A percentile compares a stretch with the other conserved stretches of the same genome.
These are phyloP conservation scores for Teunomyces kruisii DNA, from an alignment of 805 yeast species.

Conservation along the genomic window DNA sequence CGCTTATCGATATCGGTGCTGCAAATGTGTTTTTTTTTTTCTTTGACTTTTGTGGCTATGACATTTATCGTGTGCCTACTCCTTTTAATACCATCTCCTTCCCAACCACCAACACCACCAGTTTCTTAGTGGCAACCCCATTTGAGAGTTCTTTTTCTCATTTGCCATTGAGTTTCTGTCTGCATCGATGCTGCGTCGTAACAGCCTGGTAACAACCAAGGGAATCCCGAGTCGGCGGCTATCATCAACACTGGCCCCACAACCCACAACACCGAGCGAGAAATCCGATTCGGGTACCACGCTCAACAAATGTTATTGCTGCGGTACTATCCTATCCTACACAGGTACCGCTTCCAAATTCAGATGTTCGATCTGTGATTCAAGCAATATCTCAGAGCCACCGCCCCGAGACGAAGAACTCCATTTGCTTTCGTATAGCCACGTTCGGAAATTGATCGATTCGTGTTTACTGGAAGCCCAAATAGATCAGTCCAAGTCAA, in stretches of 20 bases:
- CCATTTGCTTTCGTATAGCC: constrained; percentile 24
- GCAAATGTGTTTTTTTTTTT: background rate
- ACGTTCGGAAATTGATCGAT: constrained; percentile 34
- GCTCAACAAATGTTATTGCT: constrained; percentile 1
- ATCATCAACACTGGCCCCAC: background rate
- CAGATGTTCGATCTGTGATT: constrained; percentile 62
- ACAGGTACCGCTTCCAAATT: constrained; percentile 30
- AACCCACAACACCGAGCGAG: background rate
- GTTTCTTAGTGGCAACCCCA: background rate
- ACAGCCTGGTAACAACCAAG: background rate
- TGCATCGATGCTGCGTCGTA: background rate
- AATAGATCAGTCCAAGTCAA: constrained; percentile 16
- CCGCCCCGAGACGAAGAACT: constrained; percentile 5
- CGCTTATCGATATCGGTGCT: background rate
- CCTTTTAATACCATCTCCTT: background rate
- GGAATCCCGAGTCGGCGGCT: background rate
- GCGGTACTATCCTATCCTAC: background rate
- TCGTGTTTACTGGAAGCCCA: constrained; percentile 26
- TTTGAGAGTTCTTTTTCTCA: background rate
- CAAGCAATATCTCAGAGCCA: constrained; percentile 37
- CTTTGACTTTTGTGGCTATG: constrained; percentile 2
- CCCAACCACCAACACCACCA: background rate
- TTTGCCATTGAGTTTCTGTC: background rate
- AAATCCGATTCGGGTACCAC: constrained; percentile 1
- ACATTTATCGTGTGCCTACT: background rate